Evolutionary conservation across 768 basidiomycete genomes (phyloP).

Genomic region (Mycena floridula): DNA sequence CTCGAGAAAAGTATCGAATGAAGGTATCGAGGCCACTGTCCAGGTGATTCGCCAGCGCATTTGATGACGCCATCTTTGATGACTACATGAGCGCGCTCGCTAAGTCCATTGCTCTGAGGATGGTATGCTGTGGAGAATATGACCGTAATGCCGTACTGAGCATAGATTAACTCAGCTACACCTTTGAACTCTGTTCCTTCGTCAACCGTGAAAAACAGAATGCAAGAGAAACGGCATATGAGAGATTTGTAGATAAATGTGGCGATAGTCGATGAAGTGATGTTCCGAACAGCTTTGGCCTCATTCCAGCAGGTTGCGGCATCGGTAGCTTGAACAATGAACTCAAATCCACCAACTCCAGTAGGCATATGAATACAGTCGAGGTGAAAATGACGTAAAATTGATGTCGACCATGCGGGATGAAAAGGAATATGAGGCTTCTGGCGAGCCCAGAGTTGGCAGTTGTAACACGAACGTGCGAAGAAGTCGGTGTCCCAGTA

Average conservation of each 20-base stretch:
- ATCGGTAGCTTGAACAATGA: background rate
- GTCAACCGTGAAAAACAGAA: constrained; percentile 18
- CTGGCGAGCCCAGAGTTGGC: background rate
- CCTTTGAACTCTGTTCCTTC: constrained; percentile 23
- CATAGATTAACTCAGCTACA: constrained; percentile 12
- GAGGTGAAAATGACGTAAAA: background rate
- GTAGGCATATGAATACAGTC: background rate
- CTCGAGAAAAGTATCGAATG: constrained; percentile 18
- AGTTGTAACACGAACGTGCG: background rate
- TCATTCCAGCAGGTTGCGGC: background rate
- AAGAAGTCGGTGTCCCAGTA: background rate
- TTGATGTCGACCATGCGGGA: background rate
- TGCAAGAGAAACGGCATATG: constrained; percentile 16
- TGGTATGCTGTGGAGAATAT: constrained; percentile 21
- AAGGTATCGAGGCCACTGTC: constrained; percentile 19
- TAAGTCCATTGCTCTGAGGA: constrained; percentile 22
- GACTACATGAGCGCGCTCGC: constrained; percentile 21
- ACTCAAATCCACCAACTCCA: background rate
- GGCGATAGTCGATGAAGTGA: background rate
- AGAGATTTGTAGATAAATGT: background rate
- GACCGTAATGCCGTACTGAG: constrained; percentile 16
- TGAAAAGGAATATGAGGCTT: background rate
- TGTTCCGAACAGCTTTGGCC: background rate
- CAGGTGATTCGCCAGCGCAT: constrained; percentile 8
- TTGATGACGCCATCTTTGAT: constrained; percentile 14